Conservation (phyloP, 2,329 filamentous ascomycete species). For the Fusarium sororula region DNA sequence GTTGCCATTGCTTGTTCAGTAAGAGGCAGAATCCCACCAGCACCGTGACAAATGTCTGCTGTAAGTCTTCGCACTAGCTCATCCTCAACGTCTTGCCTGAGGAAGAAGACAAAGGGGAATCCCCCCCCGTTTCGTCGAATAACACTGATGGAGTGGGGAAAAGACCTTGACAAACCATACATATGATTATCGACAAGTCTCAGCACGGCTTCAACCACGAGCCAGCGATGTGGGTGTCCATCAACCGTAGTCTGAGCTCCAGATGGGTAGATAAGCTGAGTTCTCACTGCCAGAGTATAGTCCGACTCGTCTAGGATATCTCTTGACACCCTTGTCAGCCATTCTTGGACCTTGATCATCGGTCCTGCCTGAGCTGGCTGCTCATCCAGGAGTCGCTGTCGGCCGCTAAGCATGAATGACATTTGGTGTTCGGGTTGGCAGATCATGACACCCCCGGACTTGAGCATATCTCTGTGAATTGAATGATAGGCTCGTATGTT, state of each 20-base stretch:
- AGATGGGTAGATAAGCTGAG: constrained; percentile 67
- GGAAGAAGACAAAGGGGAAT: constrained; percentile 63
- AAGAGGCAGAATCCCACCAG: constrained; percentile 37
- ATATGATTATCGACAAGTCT: constrained; percentile 53
- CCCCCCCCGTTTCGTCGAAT: constrained; percentile 41
- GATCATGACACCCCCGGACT: constrained; percentile 63
- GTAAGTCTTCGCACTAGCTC: constrained; percentile 47
- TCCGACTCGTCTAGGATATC: constrained; percentile 75
- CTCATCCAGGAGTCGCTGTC: constrained; percentile 64
- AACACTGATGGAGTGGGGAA: constrained; percentile 48
- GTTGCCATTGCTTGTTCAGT: constrained; percentile 22
- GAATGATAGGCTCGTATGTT: constrained; percentile 46
- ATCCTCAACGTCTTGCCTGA: constrained; percentile 58
- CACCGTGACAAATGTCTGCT: constrained; percentile 31
- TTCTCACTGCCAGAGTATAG: constrained; percentile 62
- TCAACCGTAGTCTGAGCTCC: constrained; percentile 62
- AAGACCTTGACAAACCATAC: constrained; percentile 47
- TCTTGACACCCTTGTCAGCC: constrained; percentile 59
- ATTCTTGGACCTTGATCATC: constrained; percentile 63
- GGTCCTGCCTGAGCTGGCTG: constrained; percentile 52
- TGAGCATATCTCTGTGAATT: constrained; percentile 52
- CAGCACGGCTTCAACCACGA: constrained; percentile 54
- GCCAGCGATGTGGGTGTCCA: constrained; percentile 64
- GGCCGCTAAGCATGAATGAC: constrained; percentile 70
- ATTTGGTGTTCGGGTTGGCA: constrained; percentile 71